Evolutionary conservation across 352 stramenopile species (phyloP), one percentile per base, ranked within the genome.

Genomic region (Pythium rhizo-oryzae): DNA sequence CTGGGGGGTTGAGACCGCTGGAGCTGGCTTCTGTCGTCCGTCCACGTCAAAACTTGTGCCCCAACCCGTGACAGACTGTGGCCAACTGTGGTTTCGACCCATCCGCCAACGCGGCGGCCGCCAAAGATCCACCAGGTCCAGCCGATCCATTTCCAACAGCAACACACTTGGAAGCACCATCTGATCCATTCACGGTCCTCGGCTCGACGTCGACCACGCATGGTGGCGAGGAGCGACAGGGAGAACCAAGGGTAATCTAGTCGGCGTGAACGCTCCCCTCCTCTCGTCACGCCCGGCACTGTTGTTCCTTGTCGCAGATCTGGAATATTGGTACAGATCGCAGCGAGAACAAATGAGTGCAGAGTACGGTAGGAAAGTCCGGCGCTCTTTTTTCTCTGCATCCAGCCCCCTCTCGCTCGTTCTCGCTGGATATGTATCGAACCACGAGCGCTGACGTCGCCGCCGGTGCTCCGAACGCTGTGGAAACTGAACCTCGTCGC

Each of bases 21-120:
- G 69, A 53, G 49, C 69, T 71, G 63, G 69, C 63, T 75, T 69
- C 59, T 71, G 47, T 62, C 57, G 58, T 70, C 68, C 52, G 62
- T 63, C 56, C 68, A 66, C 30, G 62, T 56, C 55, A 41, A 53
- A 37, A 56, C 13, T 37, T 65, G 58, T 59, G 39, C 60, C 61
- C 58, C 61, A 65, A 66, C 49, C 43, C 47, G 63, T 65, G 59
- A 70, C 64, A 70, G 64, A 59, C 64, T 51, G 57, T 65, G 63
- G 63, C 62, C 63, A 70, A 70, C 63, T 70, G 54, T 70, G 33
- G 37, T 33, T 51, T 51, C 12, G 43, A 46, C 54, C 62, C 28
- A 70, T 41, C 35, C 35, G 35, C 63, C 35, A 51, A 25, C 44
- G 21, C 16, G 35, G 55, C 63, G 54, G 54, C 57, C 64, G 56